Conservation (phyloP, 768 basidiomycete species). For the Solioccasus polychromus region DNA sequence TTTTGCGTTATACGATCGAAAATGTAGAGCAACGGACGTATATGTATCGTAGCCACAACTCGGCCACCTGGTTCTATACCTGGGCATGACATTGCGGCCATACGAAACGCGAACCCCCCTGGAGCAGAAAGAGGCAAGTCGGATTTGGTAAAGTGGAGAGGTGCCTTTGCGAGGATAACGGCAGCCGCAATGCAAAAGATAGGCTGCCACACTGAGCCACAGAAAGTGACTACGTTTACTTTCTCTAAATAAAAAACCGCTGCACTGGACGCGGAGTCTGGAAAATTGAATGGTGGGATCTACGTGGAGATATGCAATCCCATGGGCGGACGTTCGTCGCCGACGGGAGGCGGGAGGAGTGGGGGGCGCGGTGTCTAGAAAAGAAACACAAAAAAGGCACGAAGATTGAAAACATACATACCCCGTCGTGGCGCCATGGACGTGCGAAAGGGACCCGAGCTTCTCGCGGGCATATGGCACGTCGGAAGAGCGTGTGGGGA, state of each 20-base stretch:
- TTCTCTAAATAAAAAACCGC: too few species aligned
- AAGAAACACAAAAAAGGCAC: slow-evolving; percentile 1
- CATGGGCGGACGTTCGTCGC: too few species aligned
- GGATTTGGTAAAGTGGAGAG: slow-evolving; percentile 13
- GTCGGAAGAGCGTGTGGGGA: slow-evolving; percentile 21
- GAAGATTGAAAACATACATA: background rate
- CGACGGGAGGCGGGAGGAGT: too few species aligned
- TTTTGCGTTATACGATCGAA: too few species aligned
- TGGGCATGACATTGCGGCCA: slow-evolving; percentile 16
- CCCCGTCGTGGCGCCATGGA: slow-evolving; percentile 1
- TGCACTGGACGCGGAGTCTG: background rate
- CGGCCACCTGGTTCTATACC: slow-evolving; percentile 10
- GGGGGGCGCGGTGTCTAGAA: background rate
- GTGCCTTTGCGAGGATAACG: slow-evolving; percentile 11
- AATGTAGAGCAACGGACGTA: too few species aligned
- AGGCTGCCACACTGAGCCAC: slow-evolving; percentile 18
- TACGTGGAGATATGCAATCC: too few species aligned
- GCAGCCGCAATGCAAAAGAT: slow-evolving; percentile 8
- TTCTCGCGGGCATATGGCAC: slow-evolving; percentile 19
- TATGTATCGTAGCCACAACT: slow-evolving; percentile 5
- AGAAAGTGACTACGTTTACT: slow-evolving; percentile 1
- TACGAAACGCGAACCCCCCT: slow-evolving; percentile 2
- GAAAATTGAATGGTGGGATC: slow-evolving; percentile 3
- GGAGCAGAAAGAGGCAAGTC: slow-evolving; percentile 6
- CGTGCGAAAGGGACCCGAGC: slow-evolving; percentile 4